A percentile compares a stretch with the other conserved stretches of the same genome.
Evolutionary conservation across 2,329 filamentous ascomycete genomes (phyloP).

Genomic region (Ophiognomonia clavigignenti-juglandacearum): DNA sequence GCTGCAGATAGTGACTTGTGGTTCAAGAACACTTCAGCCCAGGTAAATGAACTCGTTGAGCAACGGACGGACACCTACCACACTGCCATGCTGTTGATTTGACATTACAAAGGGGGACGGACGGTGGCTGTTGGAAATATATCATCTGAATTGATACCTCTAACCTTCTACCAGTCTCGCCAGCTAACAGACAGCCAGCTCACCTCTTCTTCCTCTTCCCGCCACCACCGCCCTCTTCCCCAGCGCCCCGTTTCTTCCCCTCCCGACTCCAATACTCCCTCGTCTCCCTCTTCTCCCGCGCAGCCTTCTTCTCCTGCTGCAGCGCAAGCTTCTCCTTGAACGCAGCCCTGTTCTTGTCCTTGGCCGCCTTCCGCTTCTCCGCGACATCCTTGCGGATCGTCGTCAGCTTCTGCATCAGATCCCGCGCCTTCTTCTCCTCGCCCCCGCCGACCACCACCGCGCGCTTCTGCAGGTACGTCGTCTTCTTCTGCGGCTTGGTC

Average conservation of each 20-base stretch:
- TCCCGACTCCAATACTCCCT: conserved; percentile 92
- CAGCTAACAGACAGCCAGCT: neutral
- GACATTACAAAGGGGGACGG: no score
- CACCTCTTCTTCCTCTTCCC: conserved; percentile 33
- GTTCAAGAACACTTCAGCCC: no score
- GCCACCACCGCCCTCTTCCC: conserved; percentile 35
- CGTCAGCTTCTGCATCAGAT: conserved; percentile 88
- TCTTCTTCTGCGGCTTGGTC: conserved; percentile 72
- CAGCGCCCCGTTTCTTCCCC: conserved; percentile 61
- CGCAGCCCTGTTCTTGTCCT: conserved; percentile 77
- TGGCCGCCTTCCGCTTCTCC: conserved; percentile 75
- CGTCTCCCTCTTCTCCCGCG: conserved; percentile 83
- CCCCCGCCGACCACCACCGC: conserved; percentile 80
- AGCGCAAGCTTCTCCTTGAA: conserved; percentile 82
- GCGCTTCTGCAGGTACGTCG: conserved; percentile 92
- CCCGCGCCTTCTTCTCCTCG: conserved; percentile 84
- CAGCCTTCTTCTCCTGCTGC: conserved; percentile 77
- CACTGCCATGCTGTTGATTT: no score
- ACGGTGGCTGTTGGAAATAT: no score
- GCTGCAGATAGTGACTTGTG: no score
- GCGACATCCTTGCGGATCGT: conserved; percentile 87
- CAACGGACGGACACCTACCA: no score
- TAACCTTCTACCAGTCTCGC: no score
- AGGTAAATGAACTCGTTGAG: no score
- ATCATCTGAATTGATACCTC: neutral